Evolutionary conservation across 345 rosid genomes (phyloP).

Genomic region (Syzygium grande): DNA sequence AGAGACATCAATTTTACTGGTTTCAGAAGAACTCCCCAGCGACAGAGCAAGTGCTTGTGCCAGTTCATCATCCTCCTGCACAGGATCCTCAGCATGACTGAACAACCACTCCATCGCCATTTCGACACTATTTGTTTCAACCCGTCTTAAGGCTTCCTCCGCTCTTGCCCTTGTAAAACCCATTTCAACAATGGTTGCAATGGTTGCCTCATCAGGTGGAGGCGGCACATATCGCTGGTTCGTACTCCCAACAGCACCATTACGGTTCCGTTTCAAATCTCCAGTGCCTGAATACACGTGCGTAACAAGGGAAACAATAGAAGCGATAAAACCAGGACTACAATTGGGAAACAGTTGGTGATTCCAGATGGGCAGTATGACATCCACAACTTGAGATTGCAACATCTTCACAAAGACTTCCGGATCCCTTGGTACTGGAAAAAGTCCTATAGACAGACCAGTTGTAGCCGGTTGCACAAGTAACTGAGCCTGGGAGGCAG

Average conservation of each 20-base stretch:
- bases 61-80: slow-evolving; percentile 96
- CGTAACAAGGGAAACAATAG: slow-evolving; percentile 66
- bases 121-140: slow-evolving; percentile 94
- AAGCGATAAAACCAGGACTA: slow-evolving; percentile 64
- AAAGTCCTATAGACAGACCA: slow-evolving; percentile 86
- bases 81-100: slow-evolving; percentile 83
- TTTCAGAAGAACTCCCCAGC: slow-evolving; percentile 87
- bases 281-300: slow-evolving; percentile 85
- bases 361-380: slow-evolving; percentile 82
- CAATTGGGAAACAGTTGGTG: slow-evolving; percentile 75
- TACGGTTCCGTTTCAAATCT: slow-evolving; percentile 68
- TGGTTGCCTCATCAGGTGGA: slow-evolving; percentile 83
- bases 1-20: slow-evolving; percentile 55
- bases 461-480: slow-evolving; percentile 85
- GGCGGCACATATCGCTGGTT: slow-evolving; percentile 72
- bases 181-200: slow-evolving; percentile 91
- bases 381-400: slow-evolving; percentile 92
- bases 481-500: slow-evolving; percentile 76
- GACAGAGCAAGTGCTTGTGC: slow-evolving; percentile 95
- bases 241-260: slow-evolving; percentile 52
- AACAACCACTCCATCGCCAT: slow-evolving; percentile 97
- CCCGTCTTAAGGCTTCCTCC: slow-evolving; percentile 83
- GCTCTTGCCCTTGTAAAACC: slow-evolving; percentile 98
- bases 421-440: slow-evolving; percentile 90
- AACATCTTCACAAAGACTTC: slow-evolving; percentile 75